Evolutionary conservation across 2,329 filamentous ascomycete species (phyloP), one percentile per base, ranked within the genome.

Genomic region (Berkeleyomyces rouxiae): DNA sequence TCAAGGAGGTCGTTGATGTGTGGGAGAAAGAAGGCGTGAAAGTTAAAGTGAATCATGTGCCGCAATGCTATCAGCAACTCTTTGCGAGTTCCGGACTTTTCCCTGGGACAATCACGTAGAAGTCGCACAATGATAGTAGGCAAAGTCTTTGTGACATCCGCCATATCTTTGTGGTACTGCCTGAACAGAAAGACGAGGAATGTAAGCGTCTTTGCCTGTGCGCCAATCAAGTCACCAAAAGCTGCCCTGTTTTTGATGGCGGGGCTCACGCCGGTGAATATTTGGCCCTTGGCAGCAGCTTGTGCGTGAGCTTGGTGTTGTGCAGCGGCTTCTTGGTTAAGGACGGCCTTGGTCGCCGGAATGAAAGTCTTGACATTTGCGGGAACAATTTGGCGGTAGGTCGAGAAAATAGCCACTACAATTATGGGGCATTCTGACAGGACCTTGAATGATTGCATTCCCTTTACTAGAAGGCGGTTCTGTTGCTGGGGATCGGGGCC

Each of bases 1-100:
- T 99, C 93, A 55, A 99, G 77, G 43, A 99, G 79, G 71, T 96
- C 90, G 67, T 97, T 90, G 67, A 99, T 96, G 73, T 95, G 95
- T 44, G 85, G 85, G 36, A 97, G 76, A 70, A 99, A 99, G 61
- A 97, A 95, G 70, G 90, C 92, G 63, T 93, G 80, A 69, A 96
- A 97, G 71, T 97, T 97, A 75, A 97, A 97, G 74, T 97, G 99
- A 73, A 99, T 96, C 68, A 99, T 96, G 70, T 99, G 95, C 31
- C 95, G 83, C 64, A 99, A 96, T 0, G 93, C 95, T 61, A 99
- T 93, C 51, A 99, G 77, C 23, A 99, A 78, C 73, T 99, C 93
- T 72, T 99, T 99, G 16, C 95, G 82, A 0, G 92, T 89, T 2
- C 87, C 87, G 0, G 92, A 96, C 70, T 96, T 96, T 74, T 97